Base-by-base conservation (phyloP, 352 stramenopile genomes). In the Globisporangium canariense region DNA sequence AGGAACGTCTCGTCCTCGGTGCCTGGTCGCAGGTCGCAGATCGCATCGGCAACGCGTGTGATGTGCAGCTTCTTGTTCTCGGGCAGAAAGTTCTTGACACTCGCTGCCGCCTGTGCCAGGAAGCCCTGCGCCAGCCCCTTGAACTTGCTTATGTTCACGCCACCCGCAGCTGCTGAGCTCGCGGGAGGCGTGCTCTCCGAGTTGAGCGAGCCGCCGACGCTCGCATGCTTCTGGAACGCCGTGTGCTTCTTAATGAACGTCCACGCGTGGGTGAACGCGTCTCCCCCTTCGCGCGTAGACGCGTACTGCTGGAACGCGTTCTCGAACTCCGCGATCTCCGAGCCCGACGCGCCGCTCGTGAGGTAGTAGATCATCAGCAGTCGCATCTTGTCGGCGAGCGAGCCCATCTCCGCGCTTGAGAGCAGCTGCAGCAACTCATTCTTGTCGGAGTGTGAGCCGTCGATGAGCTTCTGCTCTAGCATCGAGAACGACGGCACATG, bases 361-460 rank as follows among this genome's bases (percentile, higher is more conserved):
- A 95, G 66, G 67, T 91, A 94, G 66, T 94, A 95, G 58, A 95
- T 93, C 79, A 95, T 94, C 43, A 93, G 67, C n/a, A 95, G 62
- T 16, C 87, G 85, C 73, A 92, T 81, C 66, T 95, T 95, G 64
- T 95, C 87, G 0, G 78, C 78, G 30, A 90, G 64, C 2, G 79
- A 88, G 32, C 87, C 87, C 49, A 85, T 89, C 56, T 92, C 81
- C 4, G 64, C 64, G 58, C 60, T 85, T 4, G 78, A 74, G 4
- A 95, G 61, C 30, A 95, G 67, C 65, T 91, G 82, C 32, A 93
- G 58, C 59, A 95, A 60, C 49, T 95, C 86, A 38, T 69, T 68
- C 59, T 85, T 86, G 67, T 92, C 82, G 32, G 81, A 77, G 32
- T 90, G 76, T 9, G 70, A 90, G 28, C 86, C 83, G 47, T 93